Conservation (phyloP, 192 early-diverging fungal species). For the Backusella macrospora region DNA sequence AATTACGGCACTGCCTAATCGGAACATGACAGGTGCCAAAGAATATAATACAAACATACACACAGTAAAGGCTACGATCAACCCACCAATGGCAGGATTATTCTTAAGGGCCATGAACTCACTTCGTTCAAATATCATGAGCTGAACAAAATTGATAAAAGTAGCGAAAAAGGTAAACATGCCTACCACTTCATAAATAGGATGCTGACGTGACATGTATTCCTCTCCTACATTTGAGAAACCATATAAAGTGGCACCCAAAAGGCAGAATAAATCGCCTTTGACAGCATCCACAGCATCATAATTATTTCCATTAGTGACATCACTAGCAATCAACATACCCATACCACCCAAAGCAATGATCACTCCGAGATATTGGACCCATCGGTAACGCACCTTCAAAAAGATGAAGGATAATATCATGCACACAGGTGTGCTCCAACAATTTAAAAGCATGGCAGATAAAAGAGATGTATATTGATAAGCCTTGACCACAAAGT, state of each 20-base stretch:
- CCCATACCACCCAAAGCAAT: constrained; percentile 72
- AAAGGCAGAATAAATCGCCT: constrained; percentile 73
- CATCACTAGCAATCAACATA: constrained; percentile 66
- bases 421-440: constrained; percentile 77
- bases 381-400: constrained; percentile 61
- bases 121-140: constrained; percentile 67
- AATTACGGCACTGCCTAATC: constrained; percentile 69
- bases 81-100: constrained; percentile 47
- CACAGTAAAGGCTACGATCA: constrained; percentile 65
- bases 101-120: constrained; percentile 43
- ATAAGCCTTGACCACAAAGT: constrained; percentile 79
- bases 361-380: constrained; percentile 71
- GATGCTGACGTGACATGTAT: constrained; percentile 69
- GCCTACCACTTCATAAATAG: constrained; percentile 76
- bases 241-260: constrained; percentile 77
- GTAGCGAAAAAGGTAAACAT: constrained; percentile 75
- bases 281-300: constrained; percentile 56
- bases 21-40: constrained; percentile 71
- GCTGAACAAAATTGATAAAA: constrained; percentile 72
- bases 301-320: constrained; percentile 62
- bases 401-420: constrained; percentile 69
- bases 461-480: constrained; percentile 76
- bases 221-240: constrained; percentile 75
- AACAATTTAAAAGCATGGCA: constrained; percentile 77
- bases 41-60: constrained; percentile 76